These are phyloP conservation scores for Linaria vulgaris DNA, from an alignment of 257 asterid genomes.

Conservation along the genomic window DNA sequence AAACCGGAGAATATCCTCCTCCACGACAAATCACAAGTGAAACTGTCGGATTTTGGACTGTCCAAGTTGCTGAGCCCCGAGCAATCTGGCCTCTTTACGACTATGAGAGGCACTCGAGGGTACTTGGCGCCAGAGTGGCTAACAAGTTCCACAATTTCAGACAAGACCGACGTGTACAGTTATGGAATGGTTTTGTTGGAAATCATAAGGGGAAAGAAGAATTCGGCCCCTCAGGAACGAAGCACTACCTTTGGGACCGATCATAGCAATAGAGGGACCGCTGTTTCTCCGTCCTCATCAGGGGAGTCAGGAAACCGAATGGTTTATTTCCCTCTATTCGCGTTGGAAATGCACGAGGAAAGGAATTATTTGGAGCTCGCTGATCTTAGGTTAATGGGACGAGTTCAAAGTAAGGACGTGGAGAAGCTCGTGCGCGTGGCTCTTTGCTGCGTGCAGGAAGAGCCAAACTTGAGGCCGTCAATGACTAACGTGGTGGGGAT, in stretches of 20 bases:
- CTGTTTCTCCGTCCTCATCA: conserved; percentile 34
- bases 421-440: conserved; percentile 75
- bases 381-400: conserved; percentile 58
- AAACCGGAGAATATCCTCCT: conserved; percentile 87
- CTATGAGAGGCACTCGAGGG: conserved; percentile 82
- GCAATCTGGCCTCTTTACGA: conserved; percentile 64
- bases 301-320: conserved; percentile 29
- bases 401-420: conserved; percentile 53
- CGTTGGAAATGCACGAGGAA: conserved; percentile 77
- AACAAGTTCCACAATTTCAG: conserved; percentile 72
- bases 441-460: conserved; percentile 82
- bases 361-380: conserved; percentile 60
- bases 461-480: conserved; percentile 65
- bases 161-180: conserved; percentile 78
- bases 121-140: conserved; percentile 90
- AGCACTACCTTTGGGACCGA: conserved; percentile 34
- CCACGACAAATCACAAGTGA: conserved; percentile 59
- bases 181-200: conserved; percentile 81
- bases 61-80: conserved; percentile 73
- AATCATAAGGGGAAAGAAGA: conserved; percentile 70
- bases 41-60: conserved; percentile 86
- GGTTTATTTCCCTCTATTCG: conserved; percentile 66
- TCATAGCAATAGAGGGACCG: conserved; percentile 23
- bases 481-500: conserved; percentile 72
- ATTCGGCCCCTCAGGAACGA: conserved; percentile 47